Evolutionary conservation across 2,329 filamentous ascomycete genomes (phyloP).

Genomic region (Juglanconis sp.): DNA sequence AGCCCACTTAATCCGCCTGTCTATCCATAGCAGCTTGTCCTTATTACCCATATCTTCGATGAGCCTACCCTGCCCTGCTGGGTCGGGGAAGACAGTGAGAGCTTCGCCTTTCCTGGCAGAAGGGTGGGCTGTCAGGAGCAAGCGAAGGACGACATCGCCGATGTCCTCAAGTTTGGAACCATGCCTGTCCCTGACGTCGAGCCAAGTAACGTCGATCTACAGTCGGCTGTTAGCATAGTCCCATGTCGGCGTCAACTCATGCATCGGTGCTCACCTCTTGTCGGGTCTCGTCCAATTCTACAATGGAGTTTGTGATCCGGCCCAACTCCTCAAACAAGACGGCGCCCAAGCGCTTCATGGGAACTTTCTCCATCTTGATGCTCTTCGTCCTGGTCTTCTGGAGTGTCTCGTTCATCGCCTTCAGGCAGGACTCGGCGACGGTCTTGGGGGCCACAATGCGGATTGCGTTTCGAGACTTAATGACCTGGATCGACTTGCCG

Average conservation of each 20-base stretch:
- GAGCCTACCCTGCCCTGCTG: constrained; percentile 25
- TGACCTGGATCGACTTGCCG: constrained; percentile 35
- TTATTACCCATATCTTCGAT: constrained; percentile 27
- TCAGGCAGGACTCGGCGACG: constrained; percentile 33
- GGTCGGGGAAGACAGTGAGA: constrained; percentile 19
- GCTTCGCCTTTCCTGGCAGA: constrained; percentile 21
- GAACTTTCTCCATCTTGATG: constrained; percentile 26
- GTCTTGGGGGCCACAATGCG: constrained; percentile 35
- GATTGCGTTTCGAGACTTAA: constrained; percentile 26
- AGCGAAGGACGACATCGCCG: constrained; percentile 43
- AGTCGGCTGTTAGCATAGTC: constrained; percentile 8
- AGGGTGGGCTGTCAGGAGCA: constrained; percentile 36
- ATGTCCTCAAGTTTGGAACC: constrained; percentile 33
- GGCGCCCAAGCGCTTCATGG: constrained; percentile 22
- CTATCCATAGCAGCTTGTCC: constrained; percentile 35
- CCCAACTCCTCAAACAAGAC: constrained; percentile 34
- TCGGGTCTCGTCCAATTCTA: constrained; percentile 30
- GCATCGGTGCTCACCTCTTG: constrained; percentile 18
- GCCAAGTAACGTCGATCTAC: constrained; percentile 39
- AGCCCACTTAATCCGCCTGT: constrained; percentile 32
- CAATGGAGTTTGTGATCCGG: constrained; percentile 36
- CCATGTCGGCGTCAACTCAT: not conserved
- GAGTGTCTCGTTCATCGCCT: constrained; percentile 31
- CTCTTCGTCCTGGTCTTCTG: constrained; percentile 21
- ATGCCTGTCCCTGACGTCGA: constrained; percentile 27